Base-by-base conservation (phyloP, 192 early-diverging fungal species). In the Endogone sp. region DNA sequence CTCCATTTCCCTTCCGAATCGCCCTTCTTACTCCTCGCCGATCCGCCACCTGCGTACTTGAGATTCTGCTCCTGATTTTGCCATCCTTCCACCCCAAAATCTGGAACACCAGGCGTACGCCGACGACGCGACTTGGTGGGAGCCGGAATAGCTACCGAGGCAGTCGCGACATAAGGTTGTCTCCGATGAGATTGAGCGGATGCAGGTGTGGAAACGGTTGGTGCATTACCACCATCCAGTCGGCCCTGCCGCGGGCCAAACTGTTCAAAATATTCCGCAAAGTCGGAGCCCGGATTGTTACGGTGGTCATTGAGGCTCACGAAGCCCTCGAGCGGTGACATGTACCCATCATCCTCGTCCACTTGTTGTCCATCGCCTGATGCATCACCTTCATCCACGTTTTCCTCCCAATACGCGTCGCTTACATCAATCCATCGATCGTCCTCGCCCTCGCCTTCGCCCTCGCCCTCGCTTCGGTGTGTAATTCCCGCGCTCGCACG, bases 191-290 rank as follows among this genome's bases (percentile, higher is more conserved):
- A 6, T 49, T 49, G 37, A 16, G 37, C 16, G 37, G 16, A 11
- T 49, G 9, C 37, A 16, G 16, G 6, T 49, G 9, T 16, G 37
- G 1, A 49, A 16, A 16, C 9, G 6, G 37, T 11, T 49, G 37
- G 16, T 16, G 37, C 37, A 11, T 16, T 16, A 16, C 37, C 37
- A 13, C 4, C 4, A 8, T 44, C 4, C 4, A 8, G 4, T 44
- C 13, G 37, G 37, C 37, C 37, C 13, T 44, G 37, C 26, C 65
- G n/a, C 67, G 49, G 57, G 28, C 31, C 56, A 49, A 77, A 67
- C 27, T 77, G 76, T 1, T 73, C 71, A 70, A 77, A 77, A 62
- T 70, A 77, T 68, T 73, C 69, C 3, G 71, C 76, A 25, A 73
- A 22, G 6, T 49, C 37, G 9, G 37, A 49, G 2, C 63, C 54